These are phyloP conservation scores for Coemansia umbellata DNA, from an alignment of 192 early-diverging fungal genomes.

Conservation along the genomic window DNA sequence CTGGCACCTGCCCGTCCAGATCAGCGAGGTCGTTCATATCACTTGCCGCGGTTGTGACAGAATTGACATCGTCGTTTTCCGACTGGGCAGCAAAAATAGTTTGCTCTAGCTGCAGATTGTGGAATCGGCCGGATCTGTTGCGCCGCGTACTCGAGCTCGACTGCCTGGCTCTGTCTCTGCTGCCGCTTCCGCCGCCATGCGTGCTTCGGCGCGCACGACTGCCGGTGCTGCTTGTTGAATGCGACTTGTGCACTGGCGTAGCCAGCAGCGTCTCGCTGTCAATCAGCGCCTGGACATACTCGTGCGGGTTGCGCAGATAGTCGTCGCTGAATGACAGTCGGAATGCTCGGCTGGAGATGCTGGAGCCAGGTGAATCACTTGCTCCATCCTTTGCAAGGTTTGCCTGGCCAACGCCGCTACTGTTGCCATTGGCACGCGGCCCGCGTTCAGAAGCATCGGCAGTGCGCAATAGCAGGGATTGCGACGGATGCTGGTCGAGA, in stretches of 20 bases:
- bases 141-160: conserved; percentile 5
- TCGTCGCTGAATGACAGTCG: conserved; percentile 45
- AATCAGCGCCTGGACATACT: conserved; percentile 45
- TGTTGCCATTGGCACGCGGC: not conserved
- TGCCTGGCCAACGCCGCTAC: not conserved
- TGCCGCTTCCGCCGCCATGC: not conserved
- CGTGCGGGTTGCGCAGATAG: conserved; percentile 42
- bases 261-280: conserved; percentile 18
- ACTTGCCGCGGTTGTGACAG: conserved; percentile 30
- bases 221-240: not conserved
- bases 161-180: conserved; percentile 1
- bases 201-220: conserved; percentile 21
- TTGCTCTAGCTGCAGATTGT: conserved; percentile 49
- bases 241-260: conserved; percentile 4
- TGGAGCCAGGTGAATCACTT: not conserved
- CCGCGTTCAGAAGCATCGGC: not conserved
- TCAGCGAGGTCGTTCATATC: conserved; percentile 38
- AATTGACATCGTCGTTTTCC: conserved; percentile 43
- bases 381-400: not conserved
- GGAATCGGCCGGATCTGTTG: conserved; percentile 21
- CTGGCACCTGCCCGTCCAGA: conserved; percentile 21
- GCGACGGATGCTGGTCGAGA: conserved; percentile 13
- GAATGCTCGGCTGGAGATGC: conserved; percentile 38
- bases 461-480: conserved; percentile 2
- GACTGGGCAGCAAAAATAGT: conserved; percentile 17